Base-by-base conservation (phyloP, 768 basidiomycete species). In the Boletus tomentosulus region DNA sequence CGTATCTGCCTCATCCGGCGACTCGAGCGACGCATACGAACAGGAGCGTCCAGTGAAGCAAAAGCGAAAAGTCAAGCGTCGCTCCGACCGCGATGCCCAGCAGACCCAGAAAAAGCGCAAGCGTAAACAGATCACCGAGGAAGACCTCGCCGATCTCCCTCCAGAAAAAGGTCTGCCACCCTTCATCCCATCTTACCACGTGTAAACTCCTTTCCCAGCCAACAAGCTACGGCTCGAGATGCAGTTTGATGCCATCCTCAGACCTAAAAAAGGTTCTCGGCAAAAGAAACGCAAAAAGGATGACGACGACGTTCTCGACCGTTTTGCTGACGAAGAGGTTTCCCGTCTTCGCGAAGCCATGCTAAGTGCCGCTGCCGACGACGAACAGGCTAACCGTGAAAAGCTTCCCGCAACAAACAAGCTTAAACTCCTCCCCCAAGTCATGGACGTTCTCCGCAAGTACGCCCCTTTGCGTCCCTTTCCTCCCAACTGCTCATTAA, bases 371-470 rank as follows among this genome's bases (percentile, higher is more conserved):
- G 93, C 89, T 2, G 86, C 89, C 7, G 85, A 87, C 54, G 96
- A 99, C 65, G 79, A 85, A 35, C 80, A 84, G 48, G 79, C 90
- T 6, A 96, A 96, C 68, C 73, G 78, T 47, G 84, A 87, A 33
- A 90, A 89, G 62, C 64, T 83, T 11, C 94, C 95, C 0, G 97
- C 94, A 11, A 82, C 84, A 11, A 77, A 83, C 39, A 99, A 99
- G 72, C 80, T 98, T 31, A 82, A 77, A 51, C 76, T 94, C 65
- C 77, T 99, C 28, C 83, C 86, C n/a, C 85, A 91, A 59, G 96
- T 96, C 25, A 88, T 97, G 83, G 88, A 90, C 12, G 86, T 91
- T 4, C 78, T 99, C 53, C 87, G 93, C 72, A 98, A 95, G 96
- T 96, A 64, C 50, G 87, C 31, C 15, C 2, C 11, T 3, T 4